phyloP scores from a whole-genome alignment of 2,329 filamentous ascomycete species.

The Dactylellina haptotyla region DNA sequence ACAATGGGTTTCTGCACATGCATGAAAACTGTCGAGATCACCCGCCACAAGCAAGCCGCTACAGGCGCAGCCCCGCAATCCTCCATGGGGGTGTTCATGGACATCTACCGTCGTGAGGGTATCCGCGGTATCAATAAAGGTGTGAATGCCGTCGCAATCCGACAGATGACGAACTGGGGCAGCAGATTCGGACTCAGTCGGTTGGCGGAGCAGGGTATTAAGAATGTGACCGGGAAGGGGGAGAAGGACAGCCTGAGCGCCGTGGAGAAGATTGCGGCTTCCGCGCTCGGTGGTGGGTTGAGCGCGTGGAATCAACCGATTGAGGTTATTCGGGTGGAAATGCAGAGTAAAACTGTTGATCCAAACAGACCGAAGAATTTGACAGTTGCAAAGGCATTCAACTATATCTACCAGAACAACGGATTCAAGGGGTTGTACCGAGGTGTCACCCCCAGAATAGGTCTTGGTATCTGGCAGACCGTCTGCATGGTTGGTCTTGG shows the following conservation, averaged over 20 bases:
- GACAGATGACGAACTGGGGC: slow-evolving; percentile 99
- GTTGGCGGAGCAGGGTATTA: slow-evolving; percentile 89
- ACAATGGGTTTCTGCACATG: slow-evolving; percentile 99
- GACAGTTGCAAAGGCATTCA: slow-evolving; percentile 86
- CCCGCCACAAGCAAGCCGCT: slow-evolving; percentile 92
- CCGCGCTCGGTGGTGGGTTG: slow-evolving; percentile 87
- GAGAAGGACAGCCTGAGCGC: slow-evolving; percentile 79
- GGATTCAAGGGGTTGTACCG: slow-evolving; percentile 93
- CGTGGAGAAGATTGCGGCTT: slow-evolving; percentile 88
- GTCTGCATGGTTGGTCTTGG: slow-evolving; percentile 99
- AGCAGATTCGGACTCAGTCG: slow-evolving; percentile 93
- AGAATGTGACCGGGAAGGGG: slow-evolving; percentile 79
- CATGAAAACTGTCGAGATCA: slow-evolving; percentile 99
- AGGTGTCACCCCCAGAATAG: slow-evolving; percentile 91
- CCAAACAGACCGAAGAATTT: slow-evolving; percentile 99
- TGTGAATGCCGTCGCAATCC: slow-evolving; percentile 97
- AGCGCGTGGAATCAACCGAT: slow-evolving; percentile 99
- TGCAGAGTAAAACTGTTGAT: slow-evolving; percentile 99
- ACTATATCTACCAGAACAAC: slow-evolving; percentile 90
- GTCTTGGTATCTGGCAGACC: slow-evolving; percentile 97
- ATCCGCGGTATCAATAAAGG: slow-evolving; percentile 97
- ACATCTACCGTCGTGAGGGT: slow-evolving; percentile 94
- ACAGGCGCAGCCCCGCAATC: slow-evolving; percentile 83
- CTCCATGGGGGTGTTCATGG: slow-evolving; percentile 94
- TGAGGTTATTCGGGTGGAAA: slow-evolving; percentile 99